These are phyloP conservation scores for Fusarium vanettenii DNA, from an alignment of 2,329 filamentous ascomycete genomes.

Conservation along the genomic window DNA sequence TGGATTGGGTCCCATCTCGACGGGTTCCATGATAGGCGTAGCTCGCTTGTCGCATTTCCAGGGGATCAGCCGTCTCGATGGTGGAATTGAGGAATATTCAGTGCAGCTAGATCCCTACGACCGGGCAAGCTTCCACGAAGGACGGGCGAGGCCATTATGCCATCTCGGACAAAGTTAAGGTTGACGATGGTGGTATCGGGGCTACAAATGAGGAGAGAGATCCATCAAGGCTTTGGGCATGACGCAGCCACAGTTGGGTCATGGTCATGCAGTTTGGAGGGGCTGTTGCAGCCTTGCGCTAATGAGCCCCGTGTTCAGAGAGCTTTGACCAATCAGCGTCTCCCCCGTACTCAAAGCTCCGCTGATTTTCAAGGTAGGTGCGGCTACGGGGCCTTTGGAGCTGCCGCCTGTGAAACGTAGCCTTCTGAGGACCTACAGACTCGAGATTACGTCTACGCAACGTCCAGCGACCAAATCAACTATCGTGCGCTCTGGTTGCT, in stretches of 20 bases:
- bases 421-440: conserved; percentile 37
- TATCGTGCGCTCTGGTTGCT: conserved; percentile 5
- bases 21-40: conserved; percentile 28
- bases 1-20: conserved; percentile 46
- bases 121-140: conserved; percentile 17
- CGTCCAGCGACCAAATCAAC: conserved; percentile 8
- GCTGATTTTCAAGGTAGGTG: conserved; percentile 19
- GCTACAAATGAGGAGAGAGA: conserved; percentile 24
- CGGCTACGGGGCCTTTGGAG: conserved; percentile 17
- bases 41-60: conserved; percentile 45
- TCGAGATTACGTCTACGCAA: conserved; percentile 29
- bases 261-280: conserved; percentile 32
- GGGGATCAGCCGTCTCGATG: conserved; percentile 8
- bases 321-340: conserved; percentile 39
- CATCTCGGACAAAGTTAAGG: conserved; percentile 44
- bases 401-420: conserved; percentile 41
- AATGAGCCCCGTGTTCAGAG: conserved; percentile 16
- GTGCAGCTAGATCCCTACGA: conserved; percentile 22
- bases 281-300: conserved; percentile 44
- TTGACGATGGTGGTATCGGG: conserved; percentile 11
- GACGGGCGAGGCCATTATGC: conserved; percentile 42
- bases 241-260: conserved; percentile 19
- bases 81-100: background rate
- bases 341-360: background rate
- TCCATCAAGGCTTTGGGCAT: conserved; percentile 10